Evolutionary conservation across 208 protist genomes (phyloP).

Genomic region (Leishmania lainsoni): DNA sequence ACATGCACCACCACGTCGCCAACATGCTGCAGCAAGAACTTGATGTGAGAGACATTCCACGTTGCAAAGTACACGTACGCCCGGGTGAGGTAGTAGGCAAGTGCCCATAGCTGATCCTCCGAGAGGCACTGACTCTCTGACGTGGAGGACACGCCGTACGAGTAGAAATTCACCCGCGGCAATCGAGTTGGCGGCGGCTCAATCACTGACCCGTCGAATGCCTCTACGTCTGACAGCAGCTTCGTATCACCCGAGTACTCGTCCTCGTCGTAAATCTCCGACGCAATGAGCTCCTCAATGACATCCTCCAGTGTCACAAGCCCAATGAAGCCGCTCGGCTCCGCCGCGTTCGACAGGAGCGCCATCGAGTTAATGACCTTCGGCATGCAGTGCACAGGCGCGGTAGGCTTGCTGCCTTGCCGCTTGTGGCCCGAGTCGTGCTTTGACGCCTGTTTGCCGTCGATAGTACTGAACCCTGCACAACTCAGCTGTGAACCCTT

Average conservation of each 20-base stretch:
- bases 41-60: conserved; percentile 60
- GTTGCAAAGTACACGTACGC: conserved; percentile 62
- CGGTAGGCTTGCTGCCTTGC: not conserved
- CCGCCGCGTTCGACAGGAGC: conserved; percentile 14
- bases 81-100: conserved; percentile 63
- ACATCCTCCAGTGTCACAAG: conserved; percentile 85
- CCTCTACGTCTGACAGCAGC: conserved; percentile 21
- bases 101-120: conserved; percentile 68
- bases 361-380: conserved; percentile 22
- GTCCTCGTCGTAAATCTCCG: conserved; percentile 86
- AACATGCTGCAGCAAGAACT: conserved; percentile 59
- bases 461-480: not conserved
- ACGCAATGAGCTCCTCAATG: conserved; percentile 71
- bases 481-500: not conserved
- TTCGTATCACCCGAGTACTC: conserved; percentile 35
- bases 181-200: conserved; percentile 7
- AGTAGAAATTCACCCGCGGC: conserved; percentile 82
- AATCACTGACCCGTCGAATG: conserved; percentile 7
- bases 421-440: not conserved
- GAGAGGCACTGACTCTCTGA: conserved; percentile 26
- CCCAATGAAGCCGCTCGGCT: conserved; percentile 29
- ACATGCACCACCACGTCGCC: conserved; percentile 50
- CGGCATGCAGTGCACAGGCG: not conserved
- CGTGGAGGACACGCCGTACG: conserved; percentile 38
- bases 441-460: not conserved